These are phyloP conservation scores for Globisporangium recalcitrans DNA, from an alignment of 352 stramenopile genomes.

Conservation along the genomic window DNA sequence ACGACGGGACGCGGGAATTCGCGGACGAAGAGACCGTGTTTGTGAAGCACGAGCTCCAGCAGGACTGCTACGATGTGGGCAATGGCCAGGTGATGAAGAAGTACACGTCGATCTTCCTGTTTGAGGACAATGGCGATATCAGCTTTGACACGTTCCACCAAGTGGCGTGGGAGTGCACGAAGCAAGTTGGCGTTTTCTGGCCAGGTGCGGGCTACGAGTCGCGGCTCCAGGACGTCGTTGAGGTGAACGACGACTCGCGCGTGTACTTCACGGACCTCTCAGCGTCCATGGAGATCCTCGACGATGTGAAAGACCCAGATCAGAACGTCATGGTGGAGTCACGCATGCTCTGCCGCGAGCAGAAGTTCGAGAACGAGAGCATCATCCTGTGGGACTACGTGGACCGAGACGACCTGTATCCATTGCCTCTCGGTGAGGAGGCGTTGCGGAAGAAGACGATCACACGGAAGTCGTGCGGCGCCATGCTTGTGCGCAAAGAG, in stretches of 20 bases:
- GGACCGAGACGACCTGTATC: slow-evolving; percentile 55
- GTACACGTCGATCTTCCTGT: slow-evolving; percentile 61
- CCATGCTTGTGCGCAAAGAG: slow-evolving; percentile 39
- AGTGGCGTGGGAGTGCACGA: slow-evolving; percentile 40
- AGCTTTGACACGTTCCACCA: slow-evolving; percentile 40
- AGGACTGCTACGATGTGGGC: slow-evolving; percentile 21
- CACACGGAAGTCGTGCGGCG: slow-evolving; percentile 46
- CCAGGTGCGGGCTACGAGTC: slow-evolving; percentile 35
- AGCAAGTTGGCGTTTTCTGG: slow-evolving; percentile 54
- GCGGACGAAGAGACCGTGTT: slow-evolving; percentile 27
- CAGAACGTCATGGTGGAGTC: slow-evolving; percentile 51
- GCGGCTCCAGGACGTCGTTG: slow-evolving; percentile 28
- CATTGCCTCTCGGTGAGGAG: slow-evolving; percentile 15
- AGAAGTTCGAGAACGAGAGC: slow-evolving; percentile 25
- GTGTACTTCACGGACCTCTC: slow-evolving; percentile 49
- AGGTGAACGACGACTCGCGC: slow-evolving; percentile 19
- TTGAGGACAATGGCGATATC: slow-evolving; percentile 30
- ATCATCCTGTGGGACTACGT: slow-evolving; percentile 65
- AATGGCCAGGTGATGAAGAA: slow-evolving; percentile 61
- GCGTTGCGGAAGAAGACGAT: slow-evolving; percentile 24
- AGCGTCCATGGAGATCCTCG: slow-evolving; percentile 34
- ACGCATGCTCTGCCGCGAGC: slow-evolving; percentile 46
- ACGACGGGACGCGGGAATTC: slow-evolving; percentile 42
- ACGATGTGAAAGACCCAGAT: slow-evolving; percentile 19
- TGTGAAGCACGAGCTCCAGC: slow-evolving; percentile 33